phyloP scores from a whole-genome alignment of 176 grass and related monocot genomes.

The Oryza glumipatula region DNA sequence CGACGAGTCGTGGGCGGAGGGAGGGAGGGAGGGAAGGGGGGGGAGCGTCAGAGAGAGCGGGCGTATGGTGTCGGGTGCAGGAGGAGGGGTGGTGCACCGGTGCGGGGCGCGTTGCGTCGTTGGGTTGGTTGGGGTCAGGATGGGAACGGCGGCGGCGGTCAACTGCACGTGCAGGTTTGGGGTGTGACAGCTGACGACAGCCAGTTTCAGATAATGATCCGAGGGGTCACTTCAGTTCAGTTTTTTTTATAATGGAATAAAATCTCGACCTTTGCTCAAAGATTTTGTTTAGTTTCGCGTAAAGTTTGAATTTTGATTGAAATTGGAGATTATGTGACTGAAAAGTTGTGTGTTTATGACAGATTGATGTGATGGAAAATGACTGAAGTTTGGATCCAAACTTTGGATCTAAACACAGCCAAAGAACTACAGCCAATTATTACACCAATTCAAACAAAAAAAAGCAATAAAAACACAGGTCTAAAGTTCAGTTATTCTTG shows the following conservation, averaged over 20 bases:
- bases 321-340: too few species aligned
- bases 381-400: too few species aligned
- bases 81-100: not conserved
- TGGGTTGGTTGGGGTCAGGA: not conserved
- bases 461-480: too few species aligned
- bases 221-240: not conserved
- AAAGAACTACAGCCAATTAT: too few species aligned
- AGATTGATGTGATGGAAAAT: too few species aligned
- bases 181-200: conserved; percentile 16
- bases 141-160: conserved; percentile 33
- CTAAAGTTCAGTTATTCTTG: not conserved
- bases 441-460: too few species aligned
- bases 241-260: too few species aligned
- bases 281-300: too few species aligned
- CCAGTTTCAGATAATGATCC: not conserved
- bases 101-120: too few species aligned
- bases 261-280: too few species aligned
- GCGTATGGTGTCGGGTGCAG: conserved; percentile 36
- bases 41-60: conserved; percentile 32
- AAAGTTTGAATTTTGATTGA: too few species aligned
- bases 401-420: not conserved
- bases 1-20: conserved; percentile 30
- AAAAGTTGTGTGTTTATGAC: too few species aligned
- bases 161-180: conserved; percentile 41
- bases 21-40: not conserved